Percentiles rank a stretch among this genome's conserved stretches.
Conservation (phyloP, 2,329 filamentous ascomycete genomes). For the Aureobasidium sp. region DNA sequence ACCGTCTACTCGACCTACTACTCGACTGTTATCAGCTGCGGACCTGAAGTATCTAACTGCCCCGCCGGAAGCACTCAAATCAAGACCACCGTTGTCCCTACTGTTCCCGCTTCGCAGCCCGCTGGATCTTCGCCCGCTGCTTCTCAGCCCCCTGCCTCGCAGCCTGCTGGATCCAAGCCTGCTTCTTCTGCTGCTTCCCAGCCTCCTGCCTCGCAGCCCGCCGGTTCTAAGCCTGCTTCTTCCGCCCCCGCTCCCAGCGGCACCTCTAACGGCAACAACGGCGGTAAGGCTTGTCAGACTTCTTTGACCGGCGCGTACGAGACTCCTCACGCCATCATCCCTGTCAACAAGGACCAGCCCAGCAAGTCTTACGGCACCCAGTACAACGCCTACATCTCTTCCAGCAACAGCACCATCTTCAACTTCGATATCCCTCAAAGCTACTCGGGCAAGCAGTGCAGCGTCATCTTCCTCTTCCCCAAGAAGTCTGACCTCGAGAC, state of each 20-base stretch:
- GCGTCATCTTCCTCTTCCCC: conserved; percentile 43
- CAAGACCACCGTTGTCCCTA: conserved; percentile 33
- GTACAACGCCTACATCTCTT: conserved; percentile 36
- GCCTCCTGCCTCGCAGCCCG: conserved; percentile 5
- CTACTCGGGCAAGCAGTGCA: conserved; percentile 39
- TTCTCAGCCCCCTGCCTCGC: neutral
- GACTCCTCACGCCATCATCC: conserved; percentile 31
- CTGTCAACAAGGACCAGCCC: conserved; percentile 32
- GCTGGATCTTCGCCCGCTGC: neutral
- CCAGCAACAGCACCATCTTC: conserved; percentile 36
- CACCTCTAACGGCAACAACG: neutral
- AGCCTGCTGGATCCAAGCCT: neutral
- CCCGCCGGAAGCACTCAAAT: conserved; percentile 22
- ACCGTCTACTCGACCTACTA: conserved; percentile 18
- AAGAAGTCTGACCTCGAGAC: conserved; percentile 29
- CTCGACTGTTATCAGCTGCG: conserved; percentile 33
- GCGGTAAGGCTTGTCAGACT: conserved; percentile 21
- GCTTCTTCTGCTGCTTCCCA: conserved; percentile 10
- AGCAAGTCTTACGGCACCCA: conserved; percentile 34
- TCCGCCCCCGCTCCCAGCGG: neutral
- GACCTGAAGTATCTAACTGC: conserved; percentile 29
- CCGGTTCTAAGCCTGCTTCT: neutral
- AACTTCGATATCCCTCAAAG: conserved; percentile 40
- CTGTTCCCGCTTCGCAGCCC: neutral
- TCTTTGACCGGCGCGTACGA: conserved; percentile 31